Evolutionary conservation across 83 land plant genomes (phyloP), one percentile per base, ranked within the genome.

Genomic region (Picea mariana): DNA sequence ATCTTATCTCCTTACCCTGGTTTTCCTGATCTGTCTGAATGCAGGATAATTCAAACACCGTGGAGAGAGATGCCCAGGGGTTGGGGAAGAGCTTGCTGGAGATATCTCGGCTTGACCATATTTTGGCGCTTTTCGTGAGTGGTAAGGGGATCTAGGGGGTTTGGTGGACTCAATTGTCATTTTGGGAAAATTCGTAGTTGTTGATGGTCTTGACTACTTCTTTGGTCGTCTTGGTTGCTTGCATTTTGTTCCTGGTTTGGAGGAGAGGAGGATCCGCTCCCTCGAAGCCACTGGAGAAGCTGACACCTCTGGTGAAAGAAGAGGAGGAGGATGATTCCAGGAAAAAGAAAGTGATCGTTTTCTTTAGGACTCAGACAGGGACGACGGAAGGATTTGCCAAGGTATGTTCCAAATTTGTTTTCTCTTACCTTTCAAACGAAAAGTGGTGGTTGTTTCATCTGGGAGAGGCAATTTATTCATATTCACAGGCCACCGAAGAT

Each of bases 361-460:
- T 97, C 77, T 97, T 89, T 76, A 98, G 99, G 27, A 95, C 99
- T 11, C 99, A 97, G 86, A 97, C 99, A 2, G 99, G 99, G 21
- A 97, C 99, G 5, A 98, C 99, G 3, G 99, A 97, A 81, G 99
- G 99, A 2, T 97, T 97, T 85, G 99, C 99, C 1, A 97, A 97
- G 96, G 99, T 95, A 23, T 60, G 83, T n/a, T 38, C 40, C 42
- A 0, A 3, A 67, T 15, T 58, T 58, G 49, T 34, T 20, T 34
- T 75, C 0, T 42, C 78, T 40, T 75, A 3, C 78, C 26, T 24
- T 24, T 6, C 21, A 68, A 68, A 24, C 21, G 26, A 68, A 24
- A 58, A 58, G 31, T n/a, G n/a, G n/a, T n/a, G n/a, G n/a, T n/a
- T n/a, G n/a, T n/a, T n/a, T n/a, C n/a, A n/a, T n/a, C n/a, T n/a